Evolutionary conservation across 768 basidiomycete genomes (phyloP).

Genomic region (Boletus rubescentipes): DNA sequence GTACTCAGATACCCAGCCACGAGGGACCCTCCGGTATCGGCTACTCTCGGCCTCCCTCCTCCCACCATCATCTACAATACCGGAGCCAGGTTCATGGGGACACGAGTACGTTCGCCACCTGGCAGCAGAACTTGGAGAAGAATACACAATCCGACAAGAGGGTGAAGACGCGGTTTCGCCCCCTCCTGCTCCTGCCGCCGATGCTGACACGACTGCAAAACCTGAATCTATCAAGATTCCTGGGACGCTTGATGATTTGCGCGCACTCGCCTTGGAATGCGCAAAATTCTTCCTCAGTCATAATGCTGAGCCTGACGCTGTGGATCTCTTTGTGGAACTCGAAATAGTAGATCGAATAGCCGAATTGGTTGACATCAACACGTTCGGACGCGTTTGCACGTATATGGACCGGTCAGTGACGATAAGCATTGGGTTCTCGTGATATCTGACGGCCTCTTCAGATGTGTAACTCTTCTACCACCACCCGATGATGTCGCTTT

Average conservation of each 20-base stretch:
- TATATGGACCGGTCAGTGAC: conserved; percentile 87
- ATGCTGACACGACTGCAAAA: conserved; percentile 29
- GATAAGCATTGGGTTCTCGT: background rate
- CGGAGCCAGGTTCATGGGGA: conserved; percentile 96
- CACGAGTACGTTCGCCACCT: conserved; percentile 98
- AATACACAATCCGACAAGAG: conserved; percentile 73
- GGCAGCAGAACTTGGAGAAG: conserved; percentile 94
- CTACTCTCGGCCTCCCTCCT: conserved; percentile 74
- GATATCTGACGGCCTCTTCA: conserved; percentile 22
- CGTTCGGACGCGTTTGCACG: conserved; percentile 84
- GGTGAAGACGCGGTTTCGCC: conserved; percentile 37
- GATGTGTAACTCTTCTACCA: conserved; percentile 86
- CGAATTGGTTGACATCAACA: conserved; percentile 81
- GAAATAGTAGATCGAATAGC: conserved; percentile 83
- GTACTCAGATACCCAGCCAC: conserved; percentile 95
- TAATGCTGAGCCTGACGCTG: conserved; percentile 98
- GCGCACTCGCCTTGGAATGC: conserved; percentile 75
- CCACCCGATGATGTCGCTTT: conserved; percentile 92
- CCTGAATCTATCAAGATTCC: conserved; percentile 33
- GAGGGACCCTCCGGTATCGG: conserved; percentile 93
- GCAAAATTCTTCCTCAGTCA: conserved; percentile 87
- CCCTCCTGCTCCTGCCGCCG: conserved; percentile 25
- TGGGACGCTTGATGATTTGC: conserved; percentile 73
- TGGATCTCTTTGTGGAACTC: conserved; percentile 91
- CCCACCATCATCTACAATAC: conserved; percentile 61